Evolutionary conservation across 306 rosid genomes (phyloP).

Genomic region (Lablab purpureus): DNA sequence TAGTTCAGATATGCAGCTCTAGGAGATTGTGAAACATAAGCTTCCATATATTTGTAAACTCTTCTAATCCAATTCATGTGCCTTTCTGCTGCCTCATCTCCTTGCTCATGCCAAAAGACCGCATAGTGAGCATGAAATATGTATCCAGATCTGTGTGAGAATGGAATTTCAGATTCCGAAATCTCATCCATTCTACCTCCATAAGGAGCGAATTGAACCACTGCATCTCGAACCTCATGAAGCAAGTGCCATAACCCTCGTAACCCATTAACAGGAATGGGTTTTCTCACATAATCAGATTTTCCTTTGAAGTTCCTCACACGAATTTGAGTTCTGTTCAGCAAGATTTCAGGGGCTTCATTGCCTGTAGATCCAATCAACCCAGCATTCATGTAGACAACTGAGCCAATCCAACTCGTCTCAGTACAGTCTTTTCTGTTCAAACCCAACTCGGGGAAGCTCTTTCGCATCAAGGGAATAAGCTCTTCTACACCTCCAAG

Average conservation of each 20-base stretch:
- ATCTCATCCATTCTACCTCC: neutral
- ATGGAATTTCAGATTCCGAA: neutral
- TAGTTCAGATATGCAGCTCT: too few relatives aligned
- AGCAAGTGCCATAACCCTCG: constrained; percentile 45
- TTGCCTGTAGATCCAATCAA: neutral
- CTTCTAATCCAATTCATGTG: neutral
- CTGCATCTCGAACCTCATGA: neutral
- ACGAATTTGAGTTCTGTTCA: neutral
- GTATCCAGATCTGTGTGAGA: neutral
- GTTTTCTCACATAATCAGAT: constrained; percentile 46
- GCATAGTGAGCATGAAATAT: neutral
- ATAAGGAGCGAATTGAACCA: neutral
- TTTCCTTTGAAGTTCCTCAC: constrained; percentile 28
- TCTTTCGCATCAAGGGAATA: too few relatives aligned
- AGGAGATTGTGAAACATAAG: too few relatives aligned
- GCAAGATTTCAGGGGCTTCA: constrained; percentile 32
- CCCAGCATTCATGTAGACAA: neutral
- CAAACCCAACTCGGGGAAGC: constrained; percentile 46
- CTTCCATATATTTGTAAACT: too few relatives aligned
- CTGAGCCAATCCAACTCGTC: neutral
- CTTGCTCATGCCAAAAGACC: neutral
- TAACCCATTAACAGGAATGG: constrained; percentile 33
- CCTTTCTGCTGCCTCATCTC: neutral
- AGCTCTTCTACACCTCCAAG: constrained; percentile 45
- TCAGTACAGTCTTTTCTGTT: constrained; percentile 24